Conservation (phyloP, 495 filamentous ascomycete species). For the Hypoxylon crocopeplum region DNA sequence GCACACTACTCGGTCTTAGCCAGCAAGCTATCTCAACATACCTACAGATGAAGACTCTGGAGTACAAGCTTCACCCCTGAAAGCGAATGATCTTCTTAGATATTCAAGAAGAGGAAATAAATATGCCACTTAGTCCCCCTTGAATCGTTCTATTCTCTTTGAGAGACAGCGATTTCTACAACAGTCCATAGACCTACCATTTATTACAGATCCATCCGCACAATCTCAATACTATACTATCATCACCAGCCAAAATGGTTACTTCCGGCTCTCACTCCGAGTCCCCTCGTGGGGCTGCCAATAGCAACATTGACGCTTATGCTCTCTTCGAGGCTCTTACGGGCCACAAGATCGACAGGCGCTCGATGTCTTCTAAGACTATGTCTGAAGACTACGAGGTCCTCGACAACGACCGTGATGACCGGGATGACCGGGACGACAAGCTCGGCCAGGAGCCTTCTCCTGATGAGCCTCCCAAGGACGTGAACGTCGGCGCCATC, state of each 20-base stretch:
- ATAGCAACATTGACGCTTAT: constrained; percentile 44
- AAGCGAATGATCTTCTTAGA: too few species aligned
- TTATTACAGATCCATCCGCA: constrained; percentile 5
- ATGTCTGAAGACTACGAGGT: constrained; percentile 37
- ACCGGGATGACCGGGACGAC: constrained; percentile 33
- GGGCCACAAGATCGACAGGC: constrained; percentile 40
- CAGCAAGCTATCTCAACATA: background rate
- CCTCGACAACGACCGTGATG: constrained; percentile 25
- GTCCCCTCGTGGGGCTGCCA: constrained; percentile 8
- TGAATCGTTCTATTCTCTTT: background rate
- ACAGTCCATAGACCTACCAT: background rate
- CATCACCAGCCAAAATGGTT: constrained; percentile 33
- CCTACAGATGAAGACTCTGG: background rate
- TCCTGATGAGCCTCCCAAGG: constrained; percentile 46
- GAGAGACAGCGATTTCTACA: background rate
- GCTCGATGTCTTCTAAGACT: constrained; percentile 27
- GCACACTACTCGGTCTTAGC: background rate
- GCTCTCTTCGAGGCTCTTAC: constrained; percentile 46
- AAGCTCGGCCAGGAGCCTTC: constrained; percentile 31
- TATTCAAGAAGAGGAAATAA: constrained; percentile 8
- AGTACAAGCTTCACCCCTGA: too few species aligned
- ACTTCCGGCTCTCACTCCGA: constrained; percentile 24
- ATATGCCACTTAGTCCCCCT: constrained; percentile 5
- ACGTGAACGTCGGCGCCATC: constrained; percentile 44
- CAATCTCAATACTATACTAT: background rate